A percentile compares a stretch with the other conserved stretches of the same genome.
Evolutionary conservation across 2,329 filamentous ascomycete species (phyloP).

Genomic region (Diaporthe aspalathi): DNA sequence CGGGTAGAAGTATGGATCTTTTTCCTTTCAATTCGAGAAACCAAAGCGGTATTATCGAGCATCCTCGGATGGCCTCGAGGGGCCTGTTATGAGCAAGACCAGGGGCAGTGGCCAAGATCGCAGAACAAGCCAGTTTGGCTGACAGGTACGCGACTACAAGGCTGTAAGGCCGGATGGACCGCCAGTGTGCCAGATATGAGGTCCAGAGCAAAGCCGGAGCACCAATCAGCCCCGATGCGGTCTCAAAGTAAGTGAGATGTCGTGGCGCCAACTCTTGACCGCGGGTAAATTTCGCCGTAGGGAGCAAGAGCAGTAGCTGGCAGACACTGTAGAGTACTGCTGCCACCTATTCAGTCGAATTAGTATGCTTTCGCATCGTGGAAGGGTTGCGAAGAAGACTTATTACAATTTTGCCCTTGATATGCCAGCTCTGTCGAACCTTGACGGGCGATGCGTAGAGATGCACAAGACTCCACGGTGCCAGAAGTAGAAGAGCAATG

Average conservation of each 20-base stretch:
- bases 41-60: slow-evolving; percentile 45
- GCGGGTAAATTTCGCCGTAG: background rate
- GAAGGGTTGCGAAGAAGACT: background rate
- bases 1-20: slow-evolving; percentile 32
- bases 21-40: slow-evolving; percentile 43
- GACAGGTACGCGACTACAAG: slow-evolving; percentile 43
- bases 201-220: slow-evolving; percentile 36
- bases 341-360: background rate
- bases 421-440: slow-evolving; percentile 29
- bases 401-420: slow-evolving; percentile 19
- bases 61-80: background rate
- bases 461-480: slow-evolving; percentile 9
- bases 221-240: slow-evolving; percentile 17
- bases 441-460: slow-evolving; percentile 22
- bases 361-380: background rate
- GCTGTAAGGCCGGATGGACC: slow-evolving; percentile 42
- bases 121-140: slow-evolving; percentile 40
- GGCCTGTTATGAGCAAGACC: background rate
- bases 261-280: background rate
- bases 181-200: slow-evolving; percentile 42
- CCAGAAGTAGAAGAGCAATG: slow-evolving; percentile 16
- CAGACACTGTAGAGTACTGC: background rate
- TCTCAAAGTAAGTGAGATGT: background rate
- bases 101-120: slow-evolving; percentile 37
- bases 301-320: background rate